Percentiles rank a stretch among this genome's conserved stretches.
phyloP scores from a whole-genome alignment of 331 rosid genomes.

The Saraca asoca region DNA sequence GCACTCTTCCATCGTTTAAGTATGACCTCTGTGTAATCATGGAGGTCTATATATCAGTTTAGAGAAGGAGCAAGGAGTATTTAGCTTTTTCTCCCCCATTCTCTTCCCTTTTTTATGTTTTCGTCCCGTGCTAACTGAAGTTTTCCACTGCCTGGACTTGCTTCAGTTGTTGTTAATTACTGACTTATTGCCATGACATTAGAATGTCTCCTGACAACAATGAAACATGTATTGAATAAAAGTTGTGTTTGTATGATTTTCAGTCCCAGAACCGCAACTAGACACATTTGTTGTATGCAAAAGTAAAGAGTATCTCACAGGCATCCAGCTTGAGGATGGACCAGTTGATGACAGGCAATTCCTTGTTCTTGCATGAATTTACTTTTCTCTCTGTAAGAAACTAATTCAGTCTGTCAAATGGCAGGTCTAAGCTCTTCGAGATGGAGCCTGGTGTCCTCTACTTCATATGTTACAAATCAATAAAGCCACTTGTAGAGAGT shows the following conservation, averaged over 20 bases:
- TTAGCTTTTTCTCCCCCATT: too few relatives aligned
- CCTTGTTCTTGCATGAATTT: constrained; percentile 21
- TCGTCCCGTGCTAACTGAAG: too few relatives aligned
- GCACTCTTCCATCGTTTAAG: neutral
- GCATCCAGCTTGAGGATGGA: constrained; percentile 84
- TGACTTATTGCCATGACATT: constrained; percentile 4
- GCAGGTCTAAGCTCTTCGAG: constrained; percentile 74
- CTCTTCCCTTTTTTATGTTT: too few relatives aligned
- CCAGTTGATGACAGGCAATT: constrained; percentile 68
- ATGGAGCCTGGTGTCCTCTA: constrained; percentile 80
- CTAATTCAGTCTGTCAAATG: neutral
- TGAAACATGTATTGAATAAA: constrained; percentile 2
- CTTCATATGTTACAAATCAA: constrained; percentile 59
- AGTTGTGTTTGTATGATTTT: constrained; percentile 29
- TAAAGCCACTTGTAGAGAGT: constrained; percentile 55
- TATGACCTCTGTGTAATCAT: neutral
- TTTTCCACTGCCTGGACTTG: too few relatives aligned
- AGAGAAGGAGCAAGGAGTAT: too few relatives aligned
- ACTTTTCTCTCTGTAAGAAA: neutral
- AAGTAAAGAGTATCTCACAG: constrained; percentile 76
- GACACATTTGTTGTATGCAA: constrained; percentile 89
- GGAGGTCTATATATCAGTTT: too few relatives aligned
- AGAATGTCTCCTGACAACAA: neutral
- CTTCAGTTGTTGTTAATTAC: neutral
- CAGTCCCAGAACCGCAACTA: constrained; percentile 79